Base-by-base conservation (phyloP, 768 basidiomycete genomes). In the Amanita polypyramis region DNA sequence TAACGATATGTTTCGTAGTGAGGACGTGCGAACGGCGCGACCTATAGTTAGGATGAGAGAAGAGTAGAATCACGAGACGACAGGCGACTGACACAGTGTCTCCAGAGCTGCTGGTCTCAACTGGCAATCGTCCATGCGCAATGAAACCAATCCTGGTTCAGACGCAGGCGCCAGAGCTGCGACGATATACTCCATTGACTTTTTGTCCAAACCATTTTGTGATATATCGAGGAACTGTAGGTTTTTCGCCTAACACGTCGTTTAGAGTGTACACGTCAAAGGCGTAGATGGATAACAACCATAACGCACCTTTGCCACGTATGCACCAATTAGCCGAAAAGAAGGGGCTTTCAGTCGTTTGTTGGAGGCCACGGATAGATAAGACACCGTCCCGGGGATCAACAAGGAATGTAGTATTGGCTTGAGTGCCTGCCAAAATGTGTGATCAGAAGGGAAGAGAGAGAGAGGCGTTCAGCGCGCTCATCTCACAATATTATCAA, bases 211-310 rank as follows among this genome's bases (percentile, higher is more conserved):
- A 1, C 68, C 61, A 52, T 86, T 96, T 51, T 90, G 87, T 2
- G 91, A 93, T 20, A 99, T 64, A 61, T 99, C 94, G 29, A 97
- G 74, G 65, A 92, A 96, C 51, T 87, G 82, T 7, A 97, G 65
- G 45, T 65, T 75, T 55, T 76, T 78, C 10, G 91, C 81, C 86
- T 94, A 48, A 55, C 40, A 8, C 36, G 14, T 17, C 6, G 19
- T 39, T 11, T 23, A 35, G 8, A 15, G 43, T n/a, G n/a, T n/a
- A n/a, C n/a, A n/a, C n/a, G n/a, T n/a, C n/a, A n/a, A n/a, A n/a
- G n/a, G n/a, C n/a, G n/a, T n/a, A n/a, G n/a, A n/a, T n/a, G n/a
- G n/a, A n/a, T n/a, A n/a, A n/a, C n/a, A n/a, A n/a, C n/a, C n/a
- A n/a, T n/a, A n/a, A 47, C 60, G 27, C 56, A 84, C 89, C 72